Base-by-base conservation (phyloP, 2,329 filamentous ascomycete species). In the Ophiobolus disseminans region DNA sequence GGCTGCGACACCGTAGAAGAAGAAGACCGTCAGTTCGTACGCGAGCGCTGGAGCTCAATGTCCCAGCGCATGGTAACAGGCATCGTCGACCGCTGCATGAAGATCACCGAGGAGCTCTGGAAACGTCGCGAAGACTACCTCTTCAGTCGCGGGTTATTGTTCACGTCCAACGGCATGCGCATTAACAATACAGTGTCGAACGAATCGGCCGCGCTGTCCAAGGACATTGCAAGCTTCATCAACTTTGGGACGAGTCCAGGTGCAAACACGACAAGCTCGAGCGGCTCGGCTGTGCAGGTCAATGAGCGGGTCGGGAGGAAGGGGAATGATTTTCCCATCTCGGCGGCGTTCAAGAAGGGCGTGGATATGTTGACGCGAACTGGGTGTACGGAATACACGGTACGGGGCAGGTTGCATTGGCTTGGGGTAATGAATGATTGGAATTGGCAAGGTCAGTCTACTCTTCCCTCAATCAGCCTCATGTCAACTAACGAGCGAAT, bases 391-490 rank as follows among this genome's bases (percentile, higher is more conserved):
- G 82, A 86, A 48, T 81, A 84, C 65, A 87, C 84, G 2, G 83
- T 88, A 5, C 76, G 82, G 49, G 86, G 86, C 3, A 76, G 75
- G 42, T 68, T 86, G 64, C 86, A 88, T 72, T 89, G 86, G 86
- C 77, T 87, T 2, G 82, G 84, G 23, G 84, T 88, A 36, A 88
- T 88, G 86, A 81, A 80, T 55, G 85, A 88, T 60, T 86, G 83
- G 82, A 75, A 78, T 20, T 88, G 85, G 85, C 85, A 88, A 80
- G 81, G 85, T 87, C 75, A 75, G 80, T 74, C 23, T 39, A 25
- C 19, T 20, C 38, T 34, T 3, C n/a, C n/a, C n/a, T n/a, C n/a
- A n/a, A n/a, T n/a, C n/a, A n/a, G n/a, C n/a, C n/a, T 26, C 2
- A 5, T 30, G 10, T 16, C 9, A 14, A 30, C 39, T 48, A 30